Percentiles rank a stretch among this genome's conserved stretches.
phyloP scores from a whole-genome alignment of 148 eudicot species.

The Pouteria glomerata region DNA sequence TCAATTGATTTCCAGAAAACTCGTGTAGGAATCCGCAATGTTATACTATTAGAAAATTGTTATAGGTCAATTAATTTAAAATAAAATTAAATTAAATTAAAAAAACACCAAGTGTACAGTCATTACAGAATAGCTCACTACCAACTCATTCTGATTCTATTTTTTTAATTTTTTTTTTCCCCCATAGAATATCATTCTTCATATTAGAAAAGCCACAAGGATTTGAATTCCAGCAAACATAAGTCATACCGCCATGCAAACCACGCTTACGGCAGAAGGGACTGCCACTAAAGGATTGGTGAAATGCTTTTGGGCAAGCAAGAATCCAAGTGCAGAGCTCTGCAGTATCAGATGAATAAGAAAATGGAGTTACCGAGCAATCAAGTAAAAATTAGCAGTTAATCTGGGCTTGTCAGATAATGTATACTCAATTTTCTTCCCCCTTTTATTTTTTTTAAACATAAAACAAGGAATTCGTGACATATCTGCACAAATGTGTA shows the following conservation, averaged over 20 bases:
- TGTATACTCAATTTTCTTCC: too few species aligned
- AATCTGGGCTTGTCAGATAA: not conserved
- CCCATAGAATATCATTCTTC: not conserved
- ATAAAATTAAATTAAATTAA: too few species aligned
- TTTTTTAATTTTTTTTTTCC: not conserved
- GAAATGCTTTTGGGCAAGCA: conserved; percentile 95
- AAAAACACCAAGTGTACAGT: too few species aligned
- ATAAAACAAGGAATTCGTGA: not conserved
- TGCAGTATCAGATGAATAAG: conserved; percentile 21
- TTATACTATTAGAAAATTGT: too few species aligned
- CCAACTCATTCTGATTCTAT: not conserved
- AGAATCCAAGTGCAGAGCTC: conserved; percentile 99
- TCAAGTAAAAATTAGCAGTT: not conserved
- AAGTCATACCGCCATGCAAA: conserved; percentile 88
- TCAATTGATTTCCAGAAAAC: too few species aligned
- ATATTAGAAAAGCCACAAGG: not conserved
- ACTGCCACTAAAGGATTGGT: conserved; percentile 98
- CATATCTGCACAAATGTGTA: not conserved
- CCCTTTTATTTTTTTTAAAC: not conserved
- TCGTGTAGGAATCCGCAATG: too few species aligned
- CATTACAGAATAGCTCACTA: not conserved
- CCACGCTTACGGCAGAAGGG: conserved; percentile 98
- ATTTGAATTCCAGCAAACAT: not conserved
- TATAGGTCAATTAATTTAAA: too few species aligned
- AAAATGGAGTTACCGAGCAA: not conserved